Base-by-base conservation (phyloP, 116 monocot species). In the Posidonia oceanica region DNA sequence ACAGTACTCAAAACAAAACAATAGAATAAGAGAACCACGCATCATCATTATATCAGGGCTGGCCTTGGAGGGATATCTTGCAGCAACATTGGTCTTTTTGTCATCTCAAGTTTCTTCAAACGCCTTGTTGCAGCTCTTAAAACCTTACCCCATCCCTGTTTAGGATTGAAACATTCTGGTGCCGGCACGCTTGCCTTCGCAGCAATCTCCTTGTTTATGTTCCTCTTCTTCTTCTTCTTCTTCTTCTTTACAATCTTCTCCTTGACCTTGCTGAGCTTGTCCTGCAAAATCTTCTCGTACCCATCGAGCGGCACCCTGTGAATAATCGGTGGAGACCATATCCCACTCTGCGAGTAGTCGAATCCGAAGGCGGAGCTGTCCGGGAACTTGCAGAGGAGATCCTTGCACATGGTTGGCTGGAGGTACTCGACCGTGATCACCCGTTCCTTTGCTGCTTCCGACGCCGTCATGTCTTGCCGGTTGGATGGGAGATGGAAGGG, bases 401-500 rank as follows among this genome's bases (percentile, higher is more conserved):
- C 86, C 18, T 56, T 58, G 17, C 91, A 77, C 95, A 95, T 95
- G 57, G 81, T 69, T 2, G 91, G 83, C n/a, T 77, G 71, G 17
- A 95, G 81, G 74, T 95, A 88, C 79, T 95, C 95, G 66, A 95
- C 84, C 10, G 81, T 91, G 17, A 95, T 83, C 37, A 86, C 78
- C 8, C 94, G 79, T 63, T 87, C 90, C 22, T 17, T n/a, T 23
- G 1, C 59, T 14, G 29, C 29, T 29, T 18, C 53, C 22, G 52
- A 17, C 11, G 7, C 22, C 66, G 36, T 15, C 48, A 39, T 37
- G 21, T 21, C 41, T n/a, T 66, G n/a, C n/a, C 44, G 3, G 66
- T 18, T 44, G 66, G 41, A 66, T 36, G 62, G 36, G 36, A 11
- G 14, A 36, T 22, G 36, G 36, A 38, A 36, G 37, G 2, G 20